Evolutionary conservation across 1,139 yeast species (phyloP), one percentile per base, ranked within the genome.

Genomic region (Kodamaea fungicola): DNA sequence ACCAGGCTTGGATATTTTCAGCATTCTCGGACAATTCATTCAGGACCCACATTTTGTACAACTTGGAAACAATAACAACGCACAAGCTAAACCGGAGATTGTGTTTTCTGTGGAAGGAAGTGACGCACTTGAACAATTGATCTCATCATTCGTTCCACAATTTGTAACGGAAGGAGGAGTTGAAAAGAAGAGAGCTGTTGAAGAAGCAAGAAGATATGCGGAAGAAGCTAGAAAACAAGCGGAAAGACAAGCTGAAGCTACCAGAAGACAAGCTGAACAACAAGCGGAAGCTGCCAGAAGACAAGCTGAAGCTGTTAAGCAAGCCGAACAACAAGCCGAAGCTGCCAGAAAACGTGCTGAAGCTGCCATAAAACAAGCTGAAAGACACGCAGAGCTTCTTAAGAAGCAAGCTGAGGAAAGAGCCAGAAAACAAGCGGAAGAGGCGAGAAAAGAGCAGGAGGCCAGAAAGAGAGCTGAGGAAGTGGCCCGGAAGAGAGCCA

Each of bases 241-340:
- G 10, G 46, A 42, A 35, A 43, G 41, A 38, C 39, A 41, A 31
- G 39, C 28, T 6, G 39, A 33, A 10, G 42, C 32, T 23, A 42
- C 36, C 9, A 21, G 22, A 12, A 23, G 23, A 31, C 33, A 33
- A 22, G 34, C 28, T 22, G 38, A 45, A 42, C 38, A 41, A 30
- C 36, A 38, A 40, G 43, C 42, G 30, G 41, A 41, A 41, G 32
- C 38, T 31, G 37, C 21, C 28, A 32, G 45, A 39, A 26, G 13
- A 19, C 25, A 21, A 12, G 30, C 30, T 12, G 13, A 28, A 28
- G 30, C 12, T 7, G 9, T 16, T 16, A 28, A 16, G 12, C 12
- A 16, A 22, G 30, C 30, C 4, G 30, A 28, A 28, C 10, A 16
- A 16, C 21, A 28, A 13, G 28, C 28, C 12, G 28, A 12, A 8